Evolutionary conservation across 768 basidiomycete genomes (phyloP).

Genomic region (Melanogaster broomeanus): DNA sequence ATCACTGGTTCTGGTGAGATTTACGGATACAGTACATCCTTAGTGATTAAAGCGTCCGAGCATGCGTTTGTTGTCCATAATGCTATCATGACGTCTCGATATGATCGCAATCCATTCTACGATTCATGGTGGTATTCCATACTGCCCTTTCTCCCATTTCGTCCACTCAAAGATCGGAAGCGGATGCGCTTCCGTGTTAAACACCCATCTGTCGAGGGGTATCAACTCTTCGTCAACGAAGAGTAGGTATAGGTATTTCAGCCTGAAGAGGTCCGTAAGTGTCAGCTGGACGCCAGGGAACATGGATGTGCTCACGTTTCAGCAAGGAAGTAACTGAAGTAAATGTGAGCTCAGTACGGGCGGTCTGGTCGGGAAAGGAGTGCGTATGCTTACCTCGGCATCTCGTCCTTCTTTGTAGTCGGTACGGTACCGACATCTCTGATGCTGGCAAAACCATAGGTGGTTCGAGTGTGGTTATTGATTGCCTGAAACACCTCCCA

Average conservation of each 20-base stretch:
- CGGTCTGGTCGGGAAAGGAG: not conserved
- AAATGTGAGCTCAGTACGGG: not conserved
- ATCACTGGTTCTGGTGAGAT: too few relatives aligned
- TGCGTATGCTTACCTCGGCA: slow-evolving; percentile 39
- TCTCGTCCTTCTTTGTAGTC: slow-evolving; percentile 41
- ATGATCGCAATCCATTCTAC: not conserved
- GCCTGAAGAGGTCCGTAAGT: not conserved
- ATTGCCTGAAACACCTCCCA: slow-evolving; percentile 48
- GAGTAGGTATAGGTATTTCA: slow-evolving; percentile 29
- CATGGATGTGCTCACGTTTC: slow-evolving; percentile 21
- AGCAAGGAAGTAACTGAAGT: slow-evolving; percentile 42
- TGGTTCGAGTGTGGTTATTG: slow-evolving; percentile 45
- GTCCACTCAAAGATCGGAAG: slow-evolving; percentile 33
- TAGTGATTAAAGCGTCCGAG: too few relatives aligned
- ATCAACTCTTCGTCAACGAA: slow-evolving; percentile 32
- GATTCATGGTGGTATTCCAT: slow-evolving; percentile 8
- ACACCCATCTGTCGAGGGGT: slow-evolving; percentile 37
- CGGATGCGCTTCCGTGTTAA: slow-evolving; percentile 45
- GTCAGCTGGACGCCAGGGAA: not conserved
- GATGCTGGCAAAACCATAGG: slow-evolving; percentile 49
- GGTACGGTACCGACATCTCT: slow-evolving; percentile 35
- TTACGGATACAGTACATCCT: too few relatives aligned
- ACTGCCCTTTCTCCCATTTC: slow-evolving; percentile 18
- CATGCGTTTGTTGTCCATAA: too few relatives aligned
- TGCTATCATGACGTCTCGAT: too few relatives aligned